These are phyloP conservation scores for Nitzschia palea DNA, from an alignment of 108 stramenopile genomes.

Conservation along the genomic window DNA sequence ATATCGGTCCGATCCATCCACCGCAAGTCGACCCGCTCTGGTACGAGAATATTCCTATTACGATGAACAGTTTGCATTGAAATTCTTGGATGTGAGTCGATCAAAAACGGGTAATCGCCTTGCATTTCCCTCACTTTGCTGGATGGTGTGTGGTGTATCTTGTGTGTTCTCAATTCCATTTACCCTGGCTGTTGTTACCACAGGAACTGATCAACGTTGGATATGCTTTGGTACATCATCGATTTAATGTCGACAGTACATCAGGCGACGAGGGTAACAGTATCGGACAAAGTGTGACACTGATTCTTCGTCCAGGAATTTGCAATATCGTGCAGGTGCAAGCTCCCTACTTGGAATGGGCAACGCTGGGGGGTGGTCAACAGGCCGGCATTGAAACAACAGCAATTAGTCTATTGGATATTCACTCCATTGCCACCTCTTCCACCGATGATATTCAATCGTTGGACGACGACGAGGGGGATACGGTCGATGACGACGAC, in stretches of 20 bases:
- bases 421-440: slow-evolving; percentile 48
- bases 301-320: slow-evolving; percentile 52
- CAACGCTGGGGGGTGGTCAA: slow-evolving; percentile 45
- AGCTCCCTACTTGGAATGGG: slow-evolving; percentile 69
- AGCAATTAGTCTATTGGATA: slow-evolving; percentile 43
- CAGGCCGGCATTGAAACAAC: slow-evolving; percentile 30
- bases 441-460: slow-evolving; percentile 1
- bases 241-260: slow-evolving; percentile 7
- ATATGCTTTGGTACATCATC: slow-evolving; percentile 56
- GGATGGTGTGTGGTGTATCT: no score
- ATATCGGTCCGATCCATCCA: neutral
- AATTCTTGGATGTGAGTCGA: slow-evolving; percentile 32
- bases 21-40: neutral
- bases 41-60: slow-evolving; percentile 18
- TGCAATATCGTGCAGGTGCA: slow-evolving; percentile 29
- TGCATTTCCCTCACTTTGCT: no score
- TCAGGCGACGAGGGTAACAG: slow-evolving; percentile 37
- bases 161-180: neutral
- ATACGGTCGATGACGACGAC: slow-evolving; percentile 13
- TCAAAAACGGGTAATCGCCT: neutral
- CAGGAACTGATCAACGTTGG: slow-evolving; percentile 54
- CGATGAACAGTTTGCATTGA: slow-evolving; percentile 13
- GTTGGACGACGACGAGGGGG: slow-evolving; percentile 6
- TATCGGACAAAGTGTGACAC: slow-evolving; percentile 47
- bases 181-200: neutral